These are phyloP conservation scores for Rhizopus arrhizus DNA, from an alignment of 371 early-diverging fungal species.

Conservation along the genomic window DNA sequence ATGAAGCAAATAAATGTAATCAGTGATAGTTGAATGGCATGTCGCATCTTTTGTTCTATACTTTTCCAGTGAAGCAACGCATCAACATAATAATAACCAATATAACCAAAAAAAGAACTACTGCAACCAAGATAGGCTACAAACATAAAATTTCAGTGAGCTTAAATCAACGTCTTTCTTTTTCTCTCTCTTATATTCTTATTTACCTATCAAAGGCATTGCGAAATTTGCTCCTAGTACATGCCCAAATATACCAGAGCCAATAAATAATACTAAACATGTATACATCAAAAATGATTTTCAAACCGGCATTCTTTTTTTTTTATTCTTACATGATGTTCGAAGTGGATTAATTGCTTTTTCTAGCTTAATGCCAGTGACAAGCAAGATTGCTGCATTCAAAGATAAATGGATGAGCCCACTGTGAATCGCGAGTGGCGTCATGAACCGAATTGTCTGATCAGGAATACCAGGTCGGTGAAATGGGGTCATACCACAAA, in stretches of 20 bases:
- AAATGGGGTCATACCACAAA: conserved; percentile 58
- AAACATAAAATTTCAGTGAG: background rate
- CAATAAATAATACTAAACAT: conserved; percentile 65
- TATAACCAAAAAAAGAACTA: conserved; percentile 74
- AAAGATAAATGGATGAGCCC: conserved; percentile 78
- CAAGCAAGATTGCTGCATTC: conserved; percentile 68
- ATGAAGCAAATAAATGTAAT: conserved; percentile 21
- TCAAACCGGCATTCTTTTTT: conserved; percentile 16
- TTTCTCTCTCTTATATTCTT: background rate
- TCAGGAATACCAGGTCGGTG: conserved; percentile 43
- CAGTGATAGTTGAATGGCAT: conserved; percentile 59
- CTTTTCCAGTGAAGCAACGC: conserved; percentile 73
- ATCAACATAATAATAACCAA: conserved; percentile 73
- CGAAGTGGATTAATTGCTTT: conserved; percentile 64
- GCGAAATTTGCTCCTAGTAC: conserved; percentile 72
- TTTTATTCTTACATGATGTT: conserved; percentile 18
- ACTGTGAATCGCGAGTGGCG: conserved; percentile 78
- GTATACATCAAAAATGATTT: conserved; percentile 48
- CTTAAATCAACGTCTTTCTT: background rate
- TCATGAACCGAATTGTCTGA: conserved; percentile 78
- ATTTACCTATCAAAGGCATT: conserved; percentile 55
- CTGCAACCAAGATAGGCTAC: conserved; percentile 74
- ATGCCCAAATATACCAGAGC: conserved; percentile 75
- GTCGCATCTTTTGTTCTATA: conserved; percentile 59
- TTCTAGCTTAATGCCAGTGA: conserved; percentile 70